Conservation (phyloP, 805 yeast genomes). For the Metschnikowia aberdeeniae region DNA sequence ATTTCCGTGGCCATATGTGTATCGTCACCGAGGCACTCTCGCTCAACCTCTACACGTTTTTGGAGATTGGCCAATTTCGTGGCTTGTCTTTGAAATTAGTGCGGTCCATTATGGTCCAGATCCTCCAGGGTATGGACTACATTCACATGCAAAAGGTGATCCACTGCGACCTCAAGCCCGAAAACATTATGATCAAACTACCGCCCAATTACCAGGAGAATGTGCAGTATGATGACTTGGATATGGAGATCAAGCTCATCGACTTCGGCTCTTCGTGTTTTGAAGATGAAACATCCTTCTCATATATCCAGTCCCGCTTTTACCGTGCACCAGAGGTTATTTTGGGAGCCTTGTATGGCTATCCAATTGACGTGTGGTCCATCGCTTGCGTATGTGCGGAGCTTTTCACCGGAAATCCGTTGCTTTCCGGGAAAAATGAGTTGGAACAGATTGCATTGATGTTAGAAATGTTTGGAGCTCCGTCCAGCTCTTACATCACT, state of each 20-base stretch:
- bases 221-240: constrained; percentile 27
- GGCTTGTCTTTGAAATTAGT: constrained; percentile 46
- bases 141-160: constrained; percentile 56
- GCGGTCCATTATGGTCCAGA: constrained; percentile 47
- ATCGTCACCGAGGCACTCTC: constrained; percentile 72
- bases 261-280: constrained; percentile 75
- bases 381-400: constrained; percentile 65
- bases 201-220: constrained; percentile 19
- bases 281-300: constrained; percentile 39
- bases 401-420: constrained; percentile 16
- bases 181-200: constrained; percentile 60
- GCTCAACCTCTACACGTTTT: constrained; percentile 58
- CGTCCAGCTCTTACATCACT: constrained; percentile 37
- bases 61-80: constrained; percentile 46
- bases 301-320: constrained; percentile 61
- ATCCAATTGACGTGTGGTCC: constrained; percentile 84
- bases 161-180: constrained; percentile 87
- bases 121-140: constrained; percentile 55
- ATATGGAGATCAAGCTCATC: constrained; percentile 58
- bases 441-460: constrained; percentile 43
- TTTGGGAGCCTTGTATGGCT: constrained; percentile 57
- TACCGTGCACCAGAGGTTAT: constrained; percentile 79
- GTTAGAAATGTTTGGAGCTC: constrained; percentile 46
- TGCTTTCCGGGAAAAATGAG: constrained; percentile 35
- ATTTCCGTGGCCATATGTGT: constrained; percentile 78